These are phyloP conservation scores for Cryptococcus sp. DNA, from an alignment of 1,284 basidiomycete species.

Conservation along the genomic window DNA sequence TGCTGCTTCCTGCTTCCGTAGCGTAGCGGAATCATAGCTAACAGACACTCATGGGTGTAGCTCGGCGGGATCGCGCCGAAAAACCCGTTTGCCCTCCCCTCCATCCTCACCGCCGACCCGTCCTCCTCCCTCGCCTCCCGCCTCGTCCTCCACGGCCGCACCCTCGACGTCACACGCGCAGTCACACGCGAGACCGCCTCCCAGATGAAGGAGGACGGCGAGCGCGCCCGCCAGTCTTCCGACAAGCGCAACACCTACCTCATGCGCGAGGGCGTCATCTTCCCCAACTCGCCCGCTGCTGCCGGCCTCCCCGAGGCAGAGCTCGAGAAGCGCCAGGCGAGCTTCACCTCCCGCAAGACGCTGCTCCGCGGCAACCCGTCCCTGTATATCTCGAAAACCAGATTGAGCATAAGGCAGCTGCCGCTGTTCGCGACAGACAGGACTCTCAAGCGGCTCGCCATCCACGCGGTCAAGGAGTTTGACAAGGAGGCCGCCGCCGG, in stretches of 20 bases:
- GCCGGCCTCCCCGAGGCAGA: constrained; percentile 65
- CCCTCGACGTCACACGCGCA: constrained; percentile 83
- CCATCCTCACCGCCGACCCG: constrained; percentile 91
- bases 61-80: constrained; percentile 50
- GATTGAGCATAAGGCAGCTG: constrained; percentile 87
- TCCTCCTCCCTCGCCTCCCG: constrained; percentile 77
- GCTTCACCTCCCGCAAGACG: constrained; percentile 74
- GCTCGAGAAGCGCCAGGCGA: constrained; percentile 73
- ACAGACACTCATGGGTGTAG: too few species aligned
- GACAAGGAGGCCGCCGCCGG: constrained; percentile 71
- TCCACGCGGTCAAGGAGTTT: constrained; percentile 76
- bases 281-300: constrained; percentile 73
- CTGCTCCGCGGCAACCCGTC: constrained; percentile 87
- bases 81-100: constrained; percentile 81
- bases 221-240: constrained; percentile 77
- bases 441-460: constrained; percentile 79
- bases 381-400: constrained; percentile 88
- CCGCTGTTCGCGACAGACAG: constrained; percentile 87
- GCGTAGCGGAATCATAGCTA: neutral
- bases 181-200: constrained; percentile 85
- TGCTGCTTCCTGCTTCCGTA: neutral
- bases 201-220: constrained; percentile 80
- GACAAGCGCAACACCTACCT: constrained; percentile 97
- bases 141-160: constrained; percentile 87
- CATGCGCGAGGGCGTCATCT: constrained; percentile 86